phyloP scores from a whole-genome alignment of 2,329 filamentous ascomycete genomes.

The Fusarium goolgardi region DNA sequence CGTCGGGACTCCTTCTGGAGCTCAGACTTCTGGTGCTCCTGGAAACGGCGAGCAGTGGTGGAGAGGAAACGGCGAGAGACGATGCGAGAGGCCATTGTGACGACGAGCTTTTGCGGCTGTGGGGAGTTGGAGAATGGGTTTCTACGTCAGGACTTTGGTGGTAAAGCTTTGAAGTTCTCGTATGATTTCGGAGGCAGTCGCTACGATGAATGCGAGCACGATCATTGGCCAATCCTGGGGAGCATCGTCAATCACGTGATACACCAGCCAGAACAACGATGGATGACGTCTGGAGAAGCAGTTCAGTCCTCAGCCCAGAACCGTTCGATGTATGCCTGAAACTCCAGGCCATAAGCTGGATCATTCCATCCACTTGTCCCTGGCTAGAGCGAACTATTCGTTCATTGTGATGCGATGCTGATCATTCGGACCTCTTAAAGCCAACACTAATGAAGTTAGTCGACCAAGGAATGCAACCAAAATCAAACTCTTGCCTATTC shows the following conservation, averaged over 20 bases:
- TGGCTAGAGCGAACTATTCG: slow-evolving; percentile 22
- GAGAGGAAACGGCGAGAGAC: slow-evolving; percentile 67
- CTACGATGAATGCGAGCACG: slow-evolving; percentile 32
- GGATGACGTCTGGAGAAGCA: slow-evolving; percentile 34
- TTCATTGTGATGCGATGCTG: slow-evolving; percentile 34
- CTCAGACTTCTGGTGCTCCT: slow-evolving; percentile 57
- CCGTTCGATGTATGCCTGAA: background rate
- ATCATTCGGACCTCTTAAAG: slow-evolving; percentile 27
- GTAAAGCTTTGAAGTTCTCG: slow-evolving; percentile 48
- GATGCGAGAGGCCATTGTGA: slow-evolving; percentile 67
- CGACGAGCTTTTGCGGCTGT: slow-evolving; percentile 34
- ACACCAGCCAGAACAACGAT: background rate
- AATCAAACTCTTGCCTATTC: slow-evolving; percentile 21
- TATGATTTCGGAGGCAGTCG: slow-evolving; percentile 49
- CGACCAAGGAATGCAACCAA: slow-evolving; percentile 32
- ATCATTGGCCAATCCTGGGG: slow-evolving; percentile 47
- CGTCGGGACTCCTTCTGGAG: slow-evolving; percentile 70
- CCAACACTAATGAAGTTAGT: slow-evolving; percentile 19
- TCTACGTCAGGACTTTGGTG: slow-evolving; percentile 35
- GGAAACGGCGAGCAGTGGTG: slow-evolving; percentile 64
- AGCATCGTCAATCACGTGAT: slow-evolving; percentile 38
- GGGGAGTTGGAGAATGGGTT: slow-evolving; percentile 34
- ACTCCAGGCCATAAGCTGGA: slow-evolving; percentile 10
- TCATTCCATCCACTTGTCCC: slow-evolving; percentile 21
- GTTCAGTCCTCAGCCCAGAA: background rate